Percentiles rank a stretch among this genome's conserved stretches.
Evolutionary conservation across 2,329 filamentous ascomycete species (phyloP).

Genomic region (Microthyrium microscopicum): DNA sequence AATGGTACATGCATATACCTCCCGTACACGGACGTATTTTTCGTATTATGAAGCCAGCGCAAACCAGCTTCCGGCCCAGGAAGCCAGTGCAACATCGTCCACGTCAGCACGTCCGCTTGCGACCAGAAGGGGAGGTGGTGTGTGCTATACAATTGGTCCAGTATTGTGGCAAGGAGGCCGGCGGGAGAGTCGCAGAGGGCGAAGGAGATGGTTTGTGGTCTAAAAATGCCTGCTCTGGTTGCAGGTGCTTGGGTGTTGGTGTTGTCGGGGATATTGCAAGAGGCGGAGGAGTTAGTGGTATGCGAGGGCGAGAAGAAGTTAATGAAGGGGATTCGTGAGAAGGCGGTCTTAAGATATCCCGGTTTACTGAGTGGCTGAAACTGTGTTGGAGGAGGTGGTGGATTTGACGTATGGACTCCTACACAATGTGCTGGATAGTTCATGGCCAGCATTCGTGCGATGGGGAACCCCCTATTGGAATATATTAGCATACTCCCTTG

Average conservation of each 20-base stretch:
- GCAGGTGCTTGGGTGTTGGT: conserved; percentile 22
- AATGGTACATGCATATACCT: conserved; percentile 19
- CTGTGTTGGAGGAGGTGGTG: neutral
- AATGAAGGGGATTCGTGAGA: too few species aligned
- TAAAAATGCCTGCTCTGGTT: neutral
- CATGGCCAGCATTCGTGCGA: conserved; percentile 30
- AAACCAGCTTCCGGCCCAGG: conserved; percentile 46
- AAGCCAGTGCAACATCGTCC: conserved; percentile 48
- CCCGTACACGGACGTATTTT: conserved; percentile 12
- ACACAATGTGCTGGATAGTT: conserved; percentile 34
- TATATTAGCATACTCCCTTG: conserved; percentile 1
- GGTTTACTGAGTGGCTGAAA: too few species aligned
- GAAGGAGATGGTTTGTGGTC: conserved; percentile 21
- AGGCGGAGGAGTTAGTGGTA: too few species aligned
- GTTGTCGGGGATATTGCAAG: conserved; percentile 33
- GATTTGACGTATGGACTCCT: conserved; percentile 42
- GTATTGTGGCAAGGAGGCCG: conserved; percentile 17
- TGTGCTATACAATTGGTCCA: conserved; percentile 16
- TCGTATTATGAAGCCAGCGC: conserved; percentile 29
- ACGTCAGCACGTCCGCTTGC: conserved; percentile 38
- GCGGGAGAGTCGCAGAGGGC: conserved; percentile 23
- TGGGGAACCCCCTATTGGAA: conserved; percentile 23
- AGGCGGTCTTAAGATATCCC: too few species aligned
- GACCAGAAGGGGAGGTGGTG: conserved; percentile 15
- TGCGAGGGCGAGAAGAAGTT: too few species aligned